Evolutionary conservation across 352 stramenopile species (phyloP).

Genomic region (Phytophthora capsici): DNA sequence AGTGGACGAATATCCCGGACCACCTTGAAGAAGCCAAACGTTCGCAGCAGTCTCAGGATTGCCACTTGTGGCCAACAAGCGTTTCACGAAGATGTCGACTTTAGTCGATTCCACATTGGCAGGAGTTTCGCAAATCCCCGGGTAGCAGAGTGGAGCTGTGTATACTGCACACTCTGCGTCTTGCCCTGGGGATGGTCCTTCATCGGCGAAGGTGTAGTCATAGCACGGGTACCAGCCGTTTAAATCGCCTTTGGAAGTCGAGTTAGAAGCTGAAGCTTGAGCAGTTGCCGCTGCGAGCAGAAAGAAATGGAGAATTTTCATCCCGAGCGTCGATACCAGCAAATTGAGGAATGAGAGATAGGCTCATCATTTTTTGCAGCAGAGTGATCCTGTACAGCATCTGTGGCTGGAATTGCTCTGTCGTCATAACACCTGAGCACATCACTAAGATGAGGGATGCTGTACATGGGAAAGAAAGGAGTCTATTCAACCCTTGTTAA

Average conservation of each 20-base stretch:
- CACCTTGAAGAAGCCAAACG: slow-evolving; percentile 52
- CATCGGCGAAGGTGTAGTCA: slow-evolving; percentile 15
- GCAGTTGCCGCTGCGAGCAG: background rate
- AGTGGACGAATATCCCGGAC: slow-evolving; percentile 40
- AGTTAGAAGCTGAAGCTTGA: slow-evolving; percentile 4
- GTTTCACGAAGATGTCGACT: slow-evolving; percentile 23
- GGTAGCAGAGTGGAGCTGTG: slow-evolving; percentile 44
- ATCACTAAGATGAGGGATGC: no score
- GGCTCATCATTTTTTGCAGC: no score
- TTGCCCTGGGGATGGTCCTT: slow-evolving; percentile 4
- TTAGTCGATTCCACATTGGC: slow-evolving; percentile 7
- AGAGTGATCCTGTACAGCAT: no score
- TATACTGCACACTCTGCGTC: slow-evolving; percentile 44
- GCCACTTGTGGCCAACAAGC: slow-evolving; percentile 4
- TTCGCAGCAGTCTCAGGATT: slow-evolving; percentile 18
- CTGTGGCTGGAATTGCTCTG: no score
- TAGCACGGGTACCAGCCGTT: slow-evolving; percentile 43
- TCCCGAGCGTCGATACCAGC: background rate
- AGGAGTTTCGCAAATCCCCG: slow-evolving; percentile 31
- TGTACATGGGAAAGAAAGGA: no score
- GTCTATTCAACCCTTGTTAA: no score
- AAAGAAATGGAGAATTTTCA: background rate
- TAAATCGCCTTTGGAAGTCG: background rate
- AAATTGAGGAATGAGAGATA: background rate
- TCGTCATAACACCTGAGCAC: no score